phyloP scores from a whole-genome alignment of 768 basidiomycete genomes.

The Kwoniella mangroviensis region DNA sequence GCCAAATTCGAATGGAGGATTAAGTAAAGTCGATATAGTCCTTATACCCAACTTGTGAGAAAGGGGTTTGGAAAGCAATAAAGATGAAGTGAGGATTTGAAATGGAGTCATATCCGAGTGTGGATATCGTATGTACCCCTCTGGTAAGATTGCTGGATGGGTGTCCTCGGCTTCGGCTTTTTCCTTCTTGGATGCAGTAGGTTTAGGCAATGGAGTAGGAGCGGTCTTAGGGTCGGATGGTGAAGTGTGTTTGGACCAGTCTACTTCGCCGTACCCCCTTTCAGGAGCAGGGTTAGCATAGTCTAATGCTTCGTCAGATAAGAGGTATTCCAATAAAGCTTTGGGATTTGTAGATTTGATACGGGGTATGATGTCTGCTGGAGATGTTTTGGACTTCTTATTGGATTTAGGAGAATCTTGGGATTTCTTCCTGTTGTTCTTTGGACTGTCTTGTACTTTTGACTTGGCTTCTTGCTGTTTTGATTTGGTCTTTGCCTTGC shows the following conservation, averaged over 20 bases:
- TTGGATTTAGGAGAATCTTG: constrained; percentile 5
- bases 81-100: constrained; percentile 42
- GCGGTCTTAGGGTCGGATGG: constrained; percentile 16
- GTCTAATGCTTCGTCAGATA: constrained; percentile 44
- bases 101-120: constrained; percentile 46
- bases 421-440: background rate
- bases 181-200: background rate
- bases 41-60: constrained; percentile 45
- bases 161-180: constrained; percentile 2
- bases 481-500: background rate
- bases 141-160: background rate
- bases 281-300: constrained; percentile 38
- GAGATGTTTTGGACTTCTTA: background rate
- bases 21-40: constrained; percentile 46
- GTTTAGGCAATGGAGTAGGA: constrained; percentile 13
- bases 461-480: background rate
- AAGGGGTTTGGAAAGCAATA: constrained; percentile 46
- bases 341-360: constrained; percentile 3
- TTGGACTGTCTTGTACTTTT: background rate
- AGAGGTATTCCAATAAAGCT: constrained; percentile 34
- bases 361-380: constrained; percentile 5
- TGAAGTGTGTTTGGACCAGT: constrained; percentile 25
- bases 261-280: constrained; percentile 37
- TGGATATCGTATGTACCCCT: constrained; percentile 35
- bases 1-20: constrained; percentile 39